Conservation (phyloP, 306 rosid genomes). For the Quercus aquifolioides region DNA sequence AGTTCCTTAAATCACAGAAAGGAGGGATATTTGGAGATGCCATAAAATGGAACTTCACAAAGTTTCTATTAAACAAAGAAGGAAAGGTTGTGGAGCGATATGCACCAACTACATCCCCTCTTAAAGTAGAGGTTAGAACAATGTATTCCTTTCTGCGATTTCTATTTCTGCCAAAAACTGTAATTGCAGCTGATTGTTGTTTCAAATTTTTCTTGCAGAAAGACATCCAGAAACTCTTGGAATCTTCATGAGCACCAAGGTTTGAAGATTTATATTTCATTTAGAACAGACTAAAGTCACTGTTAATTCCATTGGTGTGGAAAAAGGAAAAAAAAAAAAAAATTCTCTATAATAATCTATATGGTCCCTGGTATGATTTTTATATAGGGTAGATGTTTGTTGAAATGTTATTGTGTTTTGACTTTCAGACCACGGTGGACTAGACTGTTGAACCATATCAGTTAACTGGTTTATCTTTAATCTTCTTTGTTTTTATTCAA, state of each 20-base stretch:
- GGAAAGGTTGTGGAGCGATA: slow-evolving; percentile 85
- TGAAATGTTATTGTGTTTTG: background rate
- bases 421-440: background rate
- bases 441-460: too few relatives aligned
- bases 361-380: background rate
- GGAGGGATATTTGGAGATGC: slow-evolving; percentile 81
- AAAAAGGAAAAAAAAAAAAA: background rate
- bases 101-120: slow-evolving; percentile 85
- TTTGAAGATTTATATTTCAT: slow-evolving; percentile 1
- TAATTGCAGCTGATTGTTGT: background rate
- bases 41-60: slow-evolving; percentile 94
- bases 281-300: slow-evolving; percentile 26
- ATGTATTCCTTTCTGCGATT: background rate
- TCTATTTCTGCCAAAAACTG: background rate
- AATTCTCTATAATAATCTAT: background rate
- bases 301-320: background rate
- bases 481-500: background rate
- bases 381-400: background rate
- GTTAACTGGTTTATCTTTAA: background rate
- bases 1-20: slow-evolving; percentile 64
- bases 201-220: slow-evolving; percentile 58
- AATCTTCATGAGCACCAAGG: slow-evolving; percentile 50
- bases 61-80: slow-evolving; percentile 77
- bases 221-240: slow-evolving; percentile 63
- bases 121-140: slow-evolving; percentile 69